phyloP scores from a whole-genome alignment of 2,329 filamentous ascomycete genomes.

The Verticillium zaregamsianum region DNA sequence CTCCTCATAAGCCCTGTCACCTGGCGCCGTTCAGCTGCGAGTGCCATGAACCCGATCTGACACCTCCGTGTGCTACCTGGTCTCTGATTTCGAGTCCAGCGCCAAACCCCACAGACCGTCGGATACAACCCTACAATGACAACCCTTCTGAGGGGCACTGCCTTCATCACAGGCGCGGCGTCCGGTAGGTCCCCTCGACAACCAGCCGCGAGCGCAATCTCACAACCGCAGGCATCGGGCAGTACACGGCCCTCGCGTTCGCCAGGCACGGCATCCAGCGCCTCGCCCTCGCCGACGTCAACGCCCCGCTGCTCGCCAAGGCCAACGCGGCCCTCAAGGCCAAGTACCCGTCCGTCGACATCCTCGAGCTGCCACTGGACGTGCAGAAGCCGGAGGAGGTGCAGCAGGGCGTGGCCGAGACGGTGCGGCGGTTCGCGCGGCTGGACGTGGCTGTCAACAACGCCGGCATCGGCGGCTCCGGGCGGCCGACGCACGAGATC shows the following conservation, averaged over 20 bases:
- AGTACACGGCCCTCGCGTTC: constrained; percentile 39
- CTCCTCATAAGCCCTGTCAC: background rate
- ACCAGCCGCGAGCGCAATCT: constrained; percentile 5
- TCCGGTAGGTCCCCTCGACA: constrained; percentile 30
- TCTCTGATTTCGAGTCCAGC: background rate
- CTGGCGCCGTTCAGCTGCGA: background rate
- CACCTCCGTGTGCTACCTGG: background rate
- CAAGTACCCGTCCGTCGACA: constrained; percentile 32
- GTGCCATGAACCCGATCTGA: background rate
- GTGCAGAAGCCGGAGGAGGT: constrained; percentile 39
- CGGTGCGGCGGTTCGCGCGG: constrained; percentile 42
- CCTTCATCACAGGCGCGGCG: constrained; percentile 43
- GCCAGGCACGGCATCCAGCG: constrained; percentile 41
- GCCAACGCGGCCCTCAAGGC: constrained; percentile 28
- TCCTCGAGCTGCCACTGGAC: constrained; percentile 38
- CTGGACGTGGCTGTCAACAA: constrained; percentile 54
- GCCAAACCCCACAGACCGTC: background rate
- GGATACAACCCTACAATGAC: constrained; percentile 22
- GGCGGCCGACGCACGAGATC: constrained; percentile 39
- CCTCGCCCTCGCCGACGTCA: constrained; percentile 43
- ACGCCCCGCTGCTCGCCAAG: constrained; percentile 23
- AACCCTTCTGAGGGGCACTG: constrained; percentile 36
- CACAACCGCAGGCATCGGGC: constrained; percentile 40
- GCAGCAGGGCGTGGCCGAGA: constrained; percentile 34
- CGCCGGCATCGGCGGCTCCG: constrained; percentile 43